Evolutionary conservation across 306 rosid species (phyloP), one percentile per base, ranked within the genome.

Genomic region (Fragaria nilgerrensis): DNA sequence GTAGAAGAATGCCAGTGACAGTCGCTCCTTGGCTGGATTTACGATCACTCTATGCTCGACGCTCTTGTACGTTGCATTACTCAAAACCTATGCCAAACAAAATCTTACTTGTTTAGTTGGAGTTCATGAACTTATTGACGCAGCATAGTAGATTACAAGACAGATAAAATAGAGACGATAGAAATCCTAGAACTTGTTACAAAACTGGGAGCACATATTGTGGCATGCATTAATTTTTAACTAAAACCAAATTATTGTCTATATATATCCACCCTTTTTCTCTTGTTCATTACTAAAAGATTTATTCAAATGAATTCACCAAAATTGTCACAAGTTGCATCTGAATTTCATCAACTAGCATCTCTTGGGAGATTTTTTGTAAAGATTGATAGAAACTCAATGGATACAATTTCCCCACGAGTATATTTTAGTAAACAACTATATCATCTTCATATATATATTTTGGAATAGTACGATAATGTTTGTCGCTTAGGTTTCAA

Each of bases 11-110:
- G 98, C 98, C n/a, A 94, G 47, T 0, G 98, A 94, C 2, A 94
- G 74, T 48, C 98, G 80, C 53, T 94, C 98, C 66, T 84, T 59
- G 6, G 80, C 81, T 39, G 98, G 88, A 70, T 94, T 94, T 9
- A 94, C 98, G 7, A 90, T 84, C 76, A 94, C 98, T 85, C 98
- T 83, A 41, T 94, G 98, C 82, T 94, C 98, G 68, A 94, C 95
- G 56, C 98, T 94, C 82, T 85, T 94, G 87, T 94, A 92, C 0
- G 64, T 79, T 82, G 95, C 90, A 73, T 94, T 94, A 84, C 97
- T 94, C 59, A 94, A 52, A 71, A 94, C 96, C 98, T 11, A 77
- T 55, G 9, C 41, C 61, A 68, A 77, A 27, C 8, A 27, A 27
- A 2, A 16, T 15, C 37, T 17, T 32, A 6, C 17, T 15, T 9